phyloP scores from a whole-genome alignment of 345 rosid species.

The Corchorus capsularis region DNA sequence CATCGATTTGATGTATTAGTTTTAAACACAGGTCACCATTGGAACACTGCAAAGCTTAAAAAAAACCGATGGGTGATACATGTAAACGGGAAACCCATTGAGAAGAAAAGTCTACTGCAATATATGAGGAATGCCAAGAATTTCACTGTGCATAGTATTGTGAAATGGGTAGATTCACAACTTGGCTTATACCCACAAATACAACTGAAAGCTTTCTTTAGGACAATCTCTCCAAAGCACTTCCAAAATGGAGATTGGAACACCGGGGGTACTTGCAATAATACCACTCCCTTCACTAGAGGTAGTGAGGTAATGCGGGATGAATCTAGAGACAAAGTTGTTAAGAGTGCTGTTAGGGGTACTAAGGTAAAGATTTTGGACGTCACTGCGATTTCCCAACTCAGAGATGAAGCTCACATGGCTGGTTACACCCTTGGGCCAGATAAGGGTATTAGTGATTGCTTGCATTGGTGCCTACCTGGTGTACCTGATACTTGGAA shows the following conservation, averaged over 20 bases:
- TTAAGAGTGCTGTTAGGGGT: conserved; percentile 57
- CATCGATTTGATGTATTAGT: conserved; percentile 58
- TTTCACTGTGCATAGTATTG: conserved; percentile 52
- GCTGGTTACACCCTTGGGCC: conserved; percentile 49
- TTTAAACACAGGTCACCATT: conserved; percentile 79
- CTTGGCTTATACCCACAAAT: conserved; percentile 47
- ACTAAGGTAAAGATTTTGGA: conserved; percentile 68
- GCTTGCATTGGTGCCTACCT: conserved; percentile 34
- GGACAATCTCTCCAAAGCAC: conserved; percentile 77
- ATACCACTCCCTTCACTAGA: conserved; percentile 52
- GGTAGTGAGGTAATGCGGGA: conserved; percentile 50
- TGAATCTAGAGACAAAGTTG: conserved; percentile 51
- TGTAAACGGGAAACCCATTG: conserved; percentile 47
- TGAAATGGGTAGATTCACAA: conserved; percentile 62
- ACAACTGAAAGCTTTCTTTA: conserved; percentile 58
- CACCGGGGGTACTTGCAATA: conserved; percentile 75
- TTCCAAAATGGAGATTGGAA: conserved; percentile 80
- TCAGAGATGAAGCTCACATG: conserved; percentile 77
- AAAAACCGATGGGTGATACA: conserved; percentile 74
- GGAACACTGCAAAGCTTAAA: conserved; percentile 76
- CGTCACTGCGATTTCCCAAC: conserved; percentile 64
- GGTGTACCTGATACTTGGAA: conserved; percentile 90
- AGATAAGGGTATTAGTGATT: conserved; percentile 58
- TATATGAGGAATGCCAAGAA: conserved; percentile 55
- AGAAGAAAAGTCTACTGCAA: conserved; percentile 34